phyloP scores from a whole-genome alignment of 2,329 filamentous ascomycete species.

The Endocalyx cinctus region DNA sequence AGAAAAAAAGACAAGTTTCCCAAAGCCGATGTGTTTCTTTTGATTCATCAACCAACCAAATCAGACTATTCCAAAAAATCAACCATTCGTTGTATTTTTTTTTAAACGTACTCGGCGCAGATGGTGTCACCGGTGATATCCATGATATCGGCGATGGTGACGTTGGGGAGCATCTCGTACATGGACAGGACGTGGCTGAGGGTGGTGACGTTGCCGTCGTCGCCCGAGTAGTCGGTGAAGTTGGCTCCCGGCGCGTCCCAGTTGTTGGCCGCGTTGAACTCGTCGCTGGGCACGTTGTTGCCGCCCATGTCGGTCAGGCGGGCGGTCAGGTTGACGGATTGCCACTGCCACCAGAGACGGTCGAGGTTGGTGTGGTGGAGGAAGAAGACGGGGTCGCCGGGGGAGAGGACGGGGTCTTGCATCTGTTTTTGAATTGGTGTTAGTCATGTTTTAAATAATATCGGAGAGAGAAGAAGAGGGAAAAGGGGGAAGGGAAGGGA shows the following conservation, averaged over 20 bases:
- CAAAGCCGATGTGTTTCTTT: too few relatives aligned
- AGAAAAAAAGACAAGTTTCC: too few relatives aligned
- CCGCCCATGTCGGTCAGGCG: slow-evolving; percentile 14
- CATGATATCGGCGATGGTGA: slow-evolving; percentile 18
- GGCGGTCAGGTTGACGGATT: slow-evolving; percentile 9
- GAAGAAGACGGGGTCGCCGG: slow-evolving; percentile 17
- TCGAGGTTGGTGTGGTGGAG: slow-evolving; percentile 17
- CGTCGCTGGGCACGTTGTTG: slow-evolving; percentile 7
- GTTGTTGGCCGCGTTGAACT: slow-evolving; percentile 3
- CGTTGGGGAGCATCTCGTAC: slow-evolving; percentile 15
- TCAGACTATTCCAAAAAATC: too few relatives aligned
- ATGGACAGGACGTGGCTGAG: slow-evolving; percentile 11
- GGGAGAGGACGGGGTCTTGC: slow-evolving; percentile 10
- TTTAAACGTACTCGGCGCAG: slow-evolving; percentile 13
- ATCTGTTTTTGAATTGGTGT: too few relatives aligned
- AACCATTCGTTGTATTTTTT: too few relatives aligned
- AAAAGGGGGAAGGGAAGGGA: neutral
- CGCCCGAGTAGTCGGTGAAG: slow-evolving; percentile 14
- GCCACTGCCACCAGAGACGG: slow-evolving; percentile 17
- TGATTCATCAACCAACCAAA: too few relatives aligned
- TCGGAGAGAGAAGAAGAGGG: neutral
- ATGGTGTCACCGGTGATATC: slow-evolving; percentile 13
- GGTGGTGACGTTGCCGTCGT: slow-evolving; percentile 15
- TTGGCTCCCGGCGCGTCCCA: slow-evolving; percentile 2
- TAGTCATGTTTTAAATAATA: too few relatives aligned